Conservation (phyloP, 148 eudicot genomes). For the Fagopyrum homotropicum region DNA sequence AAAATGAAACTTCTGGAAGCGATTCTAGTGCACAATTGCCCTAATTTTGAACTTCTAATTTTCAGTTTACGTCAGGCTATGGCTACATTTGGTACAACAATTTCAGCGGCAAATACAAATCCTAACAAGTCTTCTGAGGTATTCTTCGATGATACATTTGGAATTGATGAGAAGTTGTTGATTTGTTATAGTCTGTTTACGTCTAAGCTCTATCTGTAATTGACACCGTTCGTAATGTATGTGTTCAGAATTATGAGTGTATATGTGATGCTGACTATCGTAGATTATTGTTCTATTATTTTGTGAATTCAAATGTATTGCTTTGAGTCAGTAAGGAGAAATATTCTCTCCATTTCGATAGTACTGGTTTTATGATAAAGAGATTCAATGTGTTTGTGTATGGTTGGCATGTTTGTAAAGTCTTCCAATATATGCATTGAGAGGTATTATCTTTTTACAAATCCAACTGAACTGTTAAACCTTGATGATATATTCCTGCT, state of each 20-base stretch:
- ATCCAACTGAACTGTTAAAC: neutral
- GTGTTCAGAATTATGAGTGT: neutral
- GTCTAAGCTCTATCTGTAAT: too few relatives aligned
- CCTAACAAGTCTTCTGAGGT: slow-evolving; percentile 14
- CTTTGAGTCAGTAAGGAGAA: neutral
- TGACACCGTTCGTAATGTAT: neutral
- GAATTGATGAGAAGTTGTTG: neutral
- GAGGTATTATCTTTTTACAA: neutral
- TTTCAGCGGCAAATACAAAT: slow-evolving; percentile 9
- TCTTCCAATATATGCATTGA: neutral
- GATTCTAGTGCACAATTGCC: neutral
- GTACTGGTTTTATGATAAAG: neutral
- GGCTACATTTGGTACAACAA: slow-evolving; percentile 7
- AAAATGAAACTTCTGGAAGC: neutral
- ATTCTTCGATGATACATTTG: neutral
- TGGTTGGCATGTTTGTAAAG: neutral
- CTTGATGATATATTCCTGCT: neutral
- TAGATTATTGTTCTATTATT: too few relatives aligned
- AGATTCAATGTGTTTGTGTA: neutral
- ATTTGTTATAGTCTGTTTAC: neutral
- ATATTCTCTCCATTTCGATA: neutral
- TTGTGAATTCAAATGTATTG: neutral
- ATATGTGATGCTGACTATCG: neutral
- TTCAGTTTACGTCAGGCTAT: neutral
- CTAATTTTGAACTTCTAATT: neutral